Base-by-base conservation (phyloP, 352 stramenopile genomes). In the Phytophthora quininea region DNA sequence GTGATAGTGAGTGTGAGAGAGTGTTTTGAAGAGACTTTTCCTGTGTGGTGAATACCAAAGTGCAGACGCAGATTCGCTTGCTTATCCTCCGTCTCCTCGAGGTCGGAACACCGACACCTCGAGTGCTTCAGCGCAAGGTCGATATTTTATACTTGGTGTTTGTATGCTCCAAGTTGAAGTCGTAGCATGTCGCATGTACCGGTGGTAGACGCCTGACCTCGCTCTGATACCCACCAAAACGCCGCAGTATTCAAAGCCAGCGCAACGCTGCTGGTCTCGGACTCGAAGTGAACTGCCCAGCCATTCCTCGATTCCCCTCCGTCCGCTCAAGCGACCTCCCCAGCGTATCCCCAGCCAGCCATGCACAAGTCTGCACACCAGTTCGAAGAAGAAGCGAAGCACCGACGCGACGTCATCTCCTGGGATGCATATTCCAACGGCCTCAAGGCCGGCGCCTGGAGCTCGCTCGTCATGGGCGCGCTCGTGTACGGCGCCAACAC, bases 331-430 rank as follows among this genome's bases (percentile, higher is more conserved):
- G 43, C 12, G 9, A 19, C 24, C 15, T 35, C 40, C 11, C 52
- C n/a, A 40, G 24, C 38, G 31, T 14, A 19, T 14, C 35, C 7
- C 12, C 19, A 7, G 31, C 45, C 59, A 65, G 58, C 30, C 27
- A 73, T 73, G 64, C 58, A 73, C 60, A 73, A 73, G 49, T 50
- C 64, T 30, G 32, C 60, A 24, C 46, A 73, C 61, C 54, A 70
- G 42, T 69, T 69, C 54, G 27, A 35, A 43, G 59, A 35, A 43
- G 59, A 52, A 42, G 54, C 63, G 38, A 69, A 67, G 50, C 54
- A 53, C 66, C 63, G 74, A 47, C 62, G 58, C 67, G 72, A 80
- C 32, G 64, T 80, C 42, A 80, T 83, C 60, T 71, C 62, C 27
- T 53, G 54, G 45, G 63, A 83, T 62, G 74, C 75, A 43, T 71